Evolutionary conservation across 495 filamentous ascomycete genomes (phyloP).

Genomic region (Clavariopsis aquatica): DNA sequence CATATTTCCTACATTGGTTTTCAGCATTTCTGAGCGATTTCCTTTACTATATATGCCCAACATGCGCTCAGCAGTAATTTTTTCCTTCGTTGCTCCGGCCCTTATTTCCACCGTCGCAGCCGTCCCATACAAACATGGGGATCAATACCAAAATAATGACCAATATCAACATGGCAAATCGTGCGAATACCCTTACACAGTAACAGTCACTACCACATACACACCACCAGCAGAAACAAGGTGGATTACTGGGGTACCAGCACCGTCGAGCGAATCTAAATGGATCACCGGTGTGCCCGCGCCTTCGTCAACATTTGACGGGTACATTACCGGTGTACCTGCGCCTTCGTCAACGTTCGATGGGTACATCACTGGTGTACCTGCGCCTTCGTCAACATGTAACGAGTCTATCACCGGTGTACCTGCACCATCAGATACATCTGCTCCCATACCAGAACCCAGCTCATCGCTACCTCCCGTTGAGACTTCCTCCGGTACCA

Average conservation of each 20-base stretch:
- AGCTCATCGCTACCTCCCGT: background rate
- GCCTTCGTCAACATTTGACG: background rate
- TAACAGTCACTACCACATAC: slow-evolving; percentile 1
- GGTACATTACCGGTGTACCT: too few relatives aligned
- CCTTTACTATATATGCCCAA: background rate
- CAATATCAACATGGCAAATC: background rate
- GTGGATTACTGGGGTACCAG: background rate
- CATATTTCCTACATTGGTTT: background rate
- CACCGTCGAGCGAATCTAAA: background rate
- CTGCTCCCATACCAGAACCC: background rate
- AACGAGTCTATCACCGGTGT: background rate
- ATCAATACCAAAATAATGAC: background rate
- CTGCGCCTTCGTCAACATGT: background rate
- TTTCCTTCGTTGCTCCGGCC: background rate
- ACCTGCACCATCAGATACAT: background rate
- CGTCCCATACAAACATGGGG: background rate
- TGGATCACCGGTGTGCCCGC: too few relatives aligned
- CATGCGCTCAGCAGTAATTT: slow-evolving; percentile 6
- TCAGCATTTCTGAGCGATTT: background rate
- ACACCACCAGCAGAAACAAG: background rate
- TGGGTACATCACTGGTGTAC: background rate
- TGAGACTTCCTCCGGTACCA: background rate
- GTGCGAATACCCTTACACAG: background rate
- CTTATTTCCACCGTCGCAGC: background rate
- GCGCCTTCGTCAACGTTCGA: background rate